Evolutionary conservation across 305 asterid genomes (phyloP).

Genomic region (Ajuga reptans): DNA sequence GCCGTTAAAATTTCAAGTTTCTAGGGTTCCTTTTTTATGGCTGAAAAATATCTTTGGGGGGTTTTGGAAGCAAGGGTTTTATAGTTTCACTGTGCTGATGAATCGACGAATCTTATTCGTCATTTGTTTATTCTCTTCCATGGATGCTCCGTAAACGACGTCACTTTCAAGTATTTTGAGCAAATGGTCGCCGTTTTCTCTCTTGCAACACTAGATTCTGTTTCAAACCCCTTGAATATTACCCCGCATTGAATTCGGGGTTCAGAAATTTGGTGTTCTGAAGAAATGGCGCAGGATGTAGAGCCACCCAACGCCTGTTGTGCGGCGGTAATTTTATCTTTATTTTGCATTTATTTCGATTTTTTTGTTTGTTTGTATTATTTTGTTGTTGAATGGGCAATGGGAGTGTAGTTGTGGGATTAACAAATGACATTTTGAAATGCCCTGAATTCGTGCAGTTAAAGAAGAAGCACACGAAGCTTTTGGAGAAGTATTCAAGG

Average conservation of each 20-base stretch:
- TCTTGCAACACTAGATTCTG: not conserved
- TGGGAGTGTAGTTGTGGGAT: not conserved
- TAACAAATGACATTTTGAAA: not conserved
- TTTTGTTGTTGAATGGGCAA: not conserved
- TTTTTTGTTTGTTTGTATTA: no score
- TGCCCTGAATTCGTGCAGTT: conserved; percentile 35
- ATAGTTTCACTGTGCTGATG: not conserved
- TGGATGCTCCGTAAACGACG: not conserved
- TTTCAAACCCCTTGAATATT: not conserved
- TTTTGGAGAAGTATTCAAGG: conserved; percentile 41
- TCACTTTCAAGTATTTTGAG: not conserved
- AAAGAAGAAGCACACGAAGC: conserved; percentile 44
- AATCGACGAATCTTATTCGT: not conserved
- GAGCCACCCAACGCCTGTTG: conserved; percentile 56
- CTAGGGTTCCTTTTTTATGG: not conserved
- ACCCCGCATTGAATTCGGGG: not conserved
- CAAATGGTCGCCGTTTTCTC: conserved; percentile 8
- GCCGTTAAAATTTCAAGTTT: not conserved
- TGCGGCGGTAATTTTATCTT: conserved; percentile 34
- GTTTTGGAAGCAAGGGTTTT: conserved; percentile 27
- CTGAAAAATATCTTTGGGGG: not conserved
- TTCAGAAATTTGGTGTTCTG: conserved; percentile 9
- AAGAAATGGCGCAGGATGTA: conserved; percentile 49
- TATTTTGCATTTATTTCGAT: no score
- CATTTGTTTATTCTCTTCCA: not conserved